phyloP scores from a whole-genome alignment of 148 eudicot species.

The Camellia sinensis region DNA sequence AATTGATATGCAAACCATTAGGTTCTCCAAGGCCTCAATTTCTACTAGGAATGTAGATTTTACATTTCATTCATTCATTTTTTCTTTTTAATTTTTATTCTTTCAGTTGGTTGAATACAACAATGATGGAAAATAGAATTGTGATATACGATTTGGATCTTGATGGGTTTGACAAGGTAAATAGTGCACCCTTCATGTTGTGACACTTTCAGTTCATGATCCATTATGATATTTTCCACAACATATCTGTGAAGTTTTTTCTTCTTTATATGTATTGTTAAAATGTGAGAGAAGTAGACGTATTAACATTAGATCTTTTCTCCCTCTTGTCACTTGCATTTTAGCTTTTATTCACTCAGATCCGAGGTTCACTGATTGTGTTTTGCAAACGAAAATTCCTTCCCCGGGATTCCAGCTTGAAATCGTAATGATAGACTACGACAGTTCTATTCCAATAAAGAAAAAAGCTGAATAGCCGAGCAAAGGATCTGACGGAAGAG shows the following conservation, averaged over 20 bases:
- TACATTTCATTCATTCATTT: conserved; percentile 4
- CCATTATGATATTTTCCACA: neutral
- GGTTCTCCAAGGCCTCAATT: neutral
- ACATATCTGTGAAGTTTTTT: neutral
- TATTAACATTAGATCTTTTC: neutral
- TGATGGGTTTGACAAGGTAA: conserved; percentile 88
- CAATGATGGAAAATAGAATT: conserved; percentile 70
- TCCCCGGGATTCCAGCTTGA: conserved; percentile 82
- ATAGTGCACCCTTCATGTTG: neutral
- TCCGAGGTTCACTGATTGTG: neutral
- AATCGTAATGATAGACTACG: conserved; percentile 77
- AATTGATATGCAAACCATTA: neutral
- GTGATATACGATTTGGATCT: conserved; percentile 53
- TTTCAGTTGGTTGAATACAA: conserved; percentile 92
- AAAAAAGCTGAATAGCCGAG: conserved; percentile 26
- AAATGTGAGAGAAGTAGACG: neutral
- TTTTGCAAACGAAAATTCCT: conserved; percentile 74
- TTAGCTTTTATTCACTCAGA: conserved; percentile 7
- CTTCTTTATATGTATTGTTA: neutral
- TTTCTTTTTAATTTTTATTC: neutral
- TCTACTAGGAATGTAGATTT: neutral
- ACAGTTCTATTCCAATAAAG: conserved; percentile 46
- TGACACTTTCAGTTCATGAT: neutral
- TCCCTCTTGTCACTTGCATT: neutral
- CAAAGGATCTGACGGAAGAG: conserved; percentile 30